Percentiles rank a stretch among this genome's conserved stretches.
phyloP scores from a whole-genome alignment of 306 rosid species.

The Gleditsia sinensis region DNA sequence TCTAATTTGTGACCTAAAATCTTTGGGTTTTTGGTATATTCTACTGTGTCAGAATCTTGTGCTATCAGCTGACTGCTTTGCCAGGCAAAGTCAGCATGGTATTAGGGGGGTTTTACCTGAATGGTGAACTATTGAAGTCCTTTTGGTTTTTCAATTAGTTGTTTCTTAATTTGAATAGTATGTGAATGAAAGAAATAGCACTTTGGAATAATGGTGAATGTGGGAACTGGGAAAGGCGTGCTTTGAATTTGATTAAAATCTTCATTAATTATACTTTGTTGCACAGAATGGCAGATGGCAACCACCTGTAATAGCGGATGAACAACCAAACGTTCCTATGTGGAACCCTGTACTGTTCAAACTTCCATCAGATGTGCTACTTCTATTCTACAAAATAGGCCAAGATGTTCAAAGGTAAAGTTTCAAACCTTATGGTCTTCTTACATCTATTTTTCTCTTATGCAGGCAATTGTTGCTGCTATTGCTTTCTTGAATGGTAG shows the following conservation, averaged over 20 bases:
- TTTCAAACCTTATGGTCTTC: constrained; percentile 20
- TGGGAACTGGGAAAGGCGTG: no score
- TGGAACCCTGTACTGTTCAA: constrained; percentile 87
- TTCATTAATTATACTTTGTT: constrained; percentile 30
- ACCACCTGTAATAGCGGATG: constrained; percentile 66
- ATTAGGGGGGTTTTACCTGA: neutral
- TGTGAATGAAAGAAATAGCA: no score
- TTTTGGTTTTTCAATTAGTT: no score
- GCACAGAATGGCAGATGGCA: constrained; percentile 72
- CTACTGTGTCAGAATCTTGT: neutral
- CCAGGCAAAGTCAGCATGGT: neutral
- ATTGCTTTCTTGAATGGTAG: neutral
- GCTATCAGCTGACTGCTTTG: neutral
- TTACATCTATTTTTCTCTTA: neutral
- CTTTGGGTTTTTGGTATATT: neutral
- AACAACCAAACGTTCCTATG: constrained; percentile 73
- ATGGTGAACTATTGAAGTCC: neutral
- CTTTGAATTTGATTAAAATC: no score
- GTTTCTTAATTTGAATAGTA: no score
- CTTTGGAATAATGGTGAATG: no score
- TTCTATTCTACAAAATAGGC: constrained; percentile 79
- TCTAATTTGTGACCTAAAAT: constrained; percentile 12
- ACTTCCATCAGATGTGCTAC: constrained; percentile 77
- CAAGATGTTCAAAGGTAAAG: constrained; percentile 78
- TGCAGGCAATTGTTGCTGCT: neutral